Evolutionary conservation across 345 rosid genomes (phyloP).

Genomic region (Corymbia maculata): DNA sequence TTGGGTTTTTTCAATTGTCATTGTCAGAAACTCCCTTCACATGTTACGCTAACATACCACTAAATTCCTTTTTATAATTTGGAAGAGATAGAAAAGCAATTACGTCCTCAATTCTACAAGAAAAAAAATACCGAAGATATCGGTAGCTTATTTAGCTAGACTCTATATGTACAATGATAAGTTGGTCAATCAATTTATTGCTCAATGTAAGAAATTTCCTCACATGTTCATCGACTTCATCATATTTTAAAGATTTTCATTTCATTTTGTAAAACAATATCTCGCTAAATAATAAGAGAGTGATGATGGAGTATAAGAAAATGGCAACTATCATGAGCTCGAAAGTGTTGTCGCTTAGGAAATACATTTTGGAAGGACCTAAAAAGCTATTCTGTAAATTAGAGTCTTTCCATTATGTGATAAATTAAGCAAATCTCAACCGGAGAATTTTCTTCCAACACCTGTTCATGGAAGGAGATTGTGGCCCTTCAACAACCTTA

Average conservation of each 20-base stretch:
- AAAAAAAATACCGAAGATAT: fast-evolving
- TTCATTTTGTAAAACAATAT: fast-evolving
- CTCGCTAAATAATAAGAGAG: neutral
- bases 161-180: neutral
- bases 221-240: neutral
- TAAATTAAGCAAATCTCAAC: neutral
- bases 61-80: neutral
- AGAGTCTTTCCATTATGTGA: neutral
- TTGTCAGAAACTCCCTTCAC: neutral
- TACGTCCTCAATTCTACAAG: neutral
- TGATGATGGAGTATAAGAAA: fast-evolving
- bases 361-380: too few relatives aligned
- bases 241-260: fast-evolving
- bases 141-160: too few relatives aligned
- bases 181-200: fast-evolving
- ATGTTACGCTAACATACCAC: fast-evolving
- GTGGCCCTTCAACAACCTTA: neutral
- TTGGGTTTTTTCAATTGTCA: neutral
- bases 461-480: neutral
- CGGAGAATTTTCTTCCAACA: neutral
- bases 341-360: fast-evolving
- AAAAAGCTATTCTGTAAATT: neutral
- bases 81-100: neutral
- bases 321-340: fast-evolving
- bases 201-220: too few relatives aligned